These are phyloP conservation scores for Sporisorium graminicola DNA, from an alignment of 1,284 basidiomycete genomes.

Conservation along the genomic window DNA sequence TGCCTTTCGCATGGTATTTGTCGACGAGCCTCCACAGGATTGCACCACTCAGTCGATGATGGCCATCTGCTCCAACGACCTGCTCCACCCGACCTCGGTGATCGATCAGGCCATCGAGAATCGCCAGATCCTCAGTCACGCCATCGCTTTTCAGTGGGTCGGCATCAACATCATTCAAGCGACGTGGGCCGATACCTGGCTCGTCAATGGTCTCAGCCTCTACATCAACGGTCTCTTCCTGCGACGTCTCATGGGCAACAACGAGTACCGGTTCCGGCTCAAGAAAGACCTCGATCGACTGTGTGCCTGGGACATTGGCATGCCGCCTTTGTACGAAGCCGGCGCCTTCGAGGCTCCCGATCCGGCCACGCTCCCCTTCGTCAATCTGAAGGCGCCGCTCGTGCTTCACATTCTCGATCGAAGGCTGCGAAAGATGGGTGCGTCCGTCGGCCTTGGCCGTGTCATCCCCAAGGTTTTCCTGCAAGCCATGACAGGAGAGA, in stretches of 20 bases:
- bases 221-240: conserved; percentile 92
- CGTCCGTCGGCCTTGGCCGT: conserved; percentile 90
- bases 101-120: conserved; percentile 96
- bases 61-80: conserved; percentile 82
- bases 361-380: conserved; percentile 74
- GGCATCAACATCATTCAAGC: conserved; percentile 96
- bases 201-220: conserved; percentile 90
- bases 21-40: conserved; percentile 79
- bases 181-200: conserved; percentile 95
- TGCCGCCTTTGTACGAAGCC: conserved; percentile 94
- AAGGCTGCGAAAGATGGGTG: conserved; percentile 91
- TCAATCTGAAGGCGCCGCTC: conserved; percentile 94
- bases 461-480: conserved; percentile 95
- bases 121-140: conserved; percentile 84
- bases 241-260: conserved; percentile 89
- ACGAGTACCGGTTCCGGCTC: conserved; percentile 94
- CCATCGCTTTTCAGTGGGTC: conserved; percentile 92
- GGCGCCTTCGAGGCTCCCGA: conserved; percentile 79
- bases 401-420: conserved; percentile 96
- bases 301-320: conserved; percentile 84
- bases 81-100: conserved; percentile 87
- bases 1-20: conserved; percentile 95
- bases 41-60: conserved; percentile 88
- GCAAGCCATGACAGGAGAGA: conserved; percentile 91
- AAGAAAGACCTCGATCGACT: conserved; percentile 98